Evolutionary conservation across 2,329 filamentous ascomycete genomes (phyloP).

Genomic region (Hypoxylon sp.): DNA sequence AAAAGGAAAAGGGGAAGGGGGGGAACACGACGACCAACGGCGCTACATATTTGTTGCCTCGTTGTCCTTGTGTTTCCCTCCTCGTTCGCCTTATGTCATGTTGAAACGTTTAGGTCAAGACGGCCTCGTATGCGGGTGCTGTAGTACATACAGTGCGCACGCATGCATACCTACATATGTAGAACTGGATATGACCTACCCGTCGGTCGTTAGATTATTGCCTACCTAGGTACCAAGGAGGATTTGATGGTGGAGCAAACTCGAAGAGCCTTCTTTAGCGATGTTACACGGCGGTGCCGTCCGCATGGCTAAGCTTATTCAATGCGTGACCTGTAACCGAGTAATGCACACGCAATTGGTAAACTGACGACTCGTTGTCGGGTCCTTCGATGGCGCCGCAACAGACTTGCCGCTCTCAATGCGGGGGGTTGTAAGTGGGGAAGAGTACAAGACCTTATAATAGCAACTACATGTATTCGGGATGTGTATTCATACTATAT

Average conservation of each 20-base stretch:
- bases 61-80: slow-evolving; percentile 15
- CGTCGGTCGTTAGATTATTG: slow-evolving; percentile 22
- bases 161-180: neutral
- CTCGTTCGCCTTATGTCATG: slow-evolving; percentile 27
- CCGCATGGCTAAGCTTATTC: slow-evolving; percentile 43
- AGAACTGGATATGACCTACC: neutral
- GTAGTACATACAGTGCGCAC: slow-evolving; percentile 23
- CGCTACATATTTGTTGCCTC: slow-evolving; percentile 22
- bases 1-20: neutral
- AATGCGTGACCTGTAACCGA: slow-evolving; percentile 30
- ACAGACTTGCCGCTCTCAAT: slow-evolving; percentile 19
- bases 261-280: slow-evolving; percentile 35
- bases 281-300: slow-evolving; percentile 41
- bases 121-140: slow-evolving; percentile 13
- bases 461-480: slow-evolving; percentile 10
- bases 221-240: no score
- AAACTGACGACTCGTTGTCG: slow-evolving; percentile 28
- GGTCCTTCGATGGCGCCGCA: slow-evolving; percentile 26
- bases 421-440: slow-evolving; percentile 33
- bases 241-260: slow-evolving; percentile 1
- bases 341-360: slow-evolving; percentile 14
- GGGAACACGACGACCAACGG: slow-evolving; percentile 16
- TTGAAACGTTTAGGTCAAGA: slow-evolving; percentile 15
- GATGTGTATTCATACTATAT: slow-evolving; percentile 8
- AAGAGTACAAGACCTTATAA: slow-evolving; percentile 18